Conservation (phyloP, 805 yeast species). For the Yarrowia sp. region DNA sequence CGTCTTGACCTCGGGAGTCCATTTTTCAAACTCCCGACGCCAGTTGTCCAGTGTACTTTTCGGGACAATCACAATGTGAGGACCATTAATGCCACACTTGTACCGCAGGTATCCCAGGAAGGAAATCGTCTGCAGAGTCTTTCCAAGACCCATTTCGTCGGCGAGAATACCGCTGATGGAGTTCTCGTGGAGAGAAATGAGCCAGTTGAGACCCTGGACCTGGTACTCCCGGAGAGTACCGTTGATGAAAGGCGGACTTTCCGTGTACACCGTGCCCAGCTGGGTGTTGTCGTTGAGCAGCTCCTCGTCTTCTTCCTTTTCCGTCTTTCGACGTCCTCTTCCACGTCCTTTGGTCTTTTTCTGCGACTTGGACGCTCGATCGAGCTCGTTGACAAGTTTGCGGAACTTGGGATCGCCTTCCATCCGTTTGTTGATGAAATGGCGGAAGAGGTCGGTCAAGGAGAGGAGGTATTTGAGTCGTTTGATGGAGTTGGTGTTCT, state of each 20-base stretch:
- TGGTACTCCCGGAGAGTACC: conserved; percentile 91
- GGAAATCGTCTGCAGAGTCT: conserved; percentile 92
- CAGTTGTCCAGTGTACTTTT: conserved; percentile 96
- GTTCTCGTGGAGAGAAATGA: conserved; percentile 85
- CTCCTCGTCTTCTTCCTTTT: conserved; percentile 95
- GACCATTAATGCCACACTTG: conserved; percentile 80
- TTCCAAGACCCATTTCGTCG: conserved; percentile 98
- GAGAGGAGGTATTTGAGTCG: conserved; percentile 83
- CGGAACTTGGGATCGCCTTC: conserved; percentile 73
- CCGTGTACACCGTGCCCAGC: conserved; percentile 78
- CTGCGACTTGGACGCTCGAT: conserved; percentile 37
- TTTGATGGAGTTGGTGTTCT: conserved; percentile 46
- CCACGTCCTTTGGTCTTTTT: conserved; percentile 42
- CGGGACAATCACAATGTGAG: conserved; percentile 90
- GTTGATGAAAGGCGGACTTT: conserved; percentile 76
- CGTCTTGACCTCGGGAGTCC: conserved; percentile 95
- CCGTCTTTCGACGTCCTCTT: conserved; percentile 81
- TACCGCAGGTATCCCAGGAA: conserved; percentile 88
- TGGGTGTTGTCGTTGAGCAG: conserved; percentile 80
- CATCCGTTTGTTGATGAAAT: conserved; percentile 82
- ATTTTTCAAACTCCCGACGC: conserved; percentile 90
- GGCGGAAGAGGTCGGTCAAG: conserved; percentile 84
- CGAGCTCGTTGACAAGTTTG: conserved; percentile 48
- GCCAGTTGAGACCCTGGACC: conserved; percentile 94
- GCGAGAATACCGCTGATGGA: conserved; percentile 91